Evolutionary conservation across 1,139 yeast genomes (phyloP), one percentile per base, ranked within the genome.

Genomic region (Suhomyces bolitotheri): DNA sequence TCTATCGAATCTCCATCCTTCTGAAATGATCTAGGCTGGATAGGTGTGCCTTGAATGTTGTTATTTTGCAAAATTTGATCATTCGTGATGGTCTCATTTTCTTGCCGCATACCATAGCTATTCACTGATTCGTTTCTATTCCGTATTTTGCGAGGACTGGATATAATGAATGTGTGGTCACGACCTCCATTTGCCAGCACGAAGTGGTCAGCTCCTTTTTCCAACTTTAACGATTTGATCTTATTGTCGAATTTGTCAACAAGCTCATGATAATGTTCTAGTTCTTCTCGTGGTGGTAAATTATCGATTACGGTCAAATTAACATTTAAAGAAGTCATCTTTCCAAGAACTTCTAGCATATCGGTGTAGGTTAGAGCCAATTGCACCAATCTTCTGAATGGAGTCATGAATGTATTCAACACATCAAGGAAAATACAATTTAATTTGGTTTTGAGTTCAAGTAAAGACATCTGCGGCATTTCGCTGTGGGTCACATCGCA

Each of bases 401-500:
- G 38, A n/a, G 43, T 47, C 1, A 66, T 55, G 39, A 71, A 71
- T 1, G 47, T 38, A 31, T 60, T 60, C 22, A 71, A 50, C 0
- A 58, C 60, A 15, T 61, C 63, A 3, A 71, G 49, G 33, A 71
- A 70, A 7, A 68, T 58, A 10, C 50, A 33, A 44, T 71, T 68
- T 25, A 71, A 54, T 31, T 57, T 56, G 25, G 53, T 49, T 34
- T 63, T 65, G 25, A 51, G 40, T 35, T 64, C 63, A 2, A 68
- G 44, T 11, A 71, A 48, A 2, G 73, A 58, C 20, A 63, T 46
- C 21, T 50, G 36, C 0, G 73, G 71, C 4, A 58, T 47, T 20
- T 56, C 53, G 12, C 54, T 46, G 20, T 56, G 36, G 56, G 55
- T 51, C 27, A 51, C 45, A 19, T 62, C 62, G 37, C 55, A 57